A percentile compares a stretch with the other conserved stretches of the same genome.
Conservation (phyloP, 805 yeast genomes). For the Hanseniaspora nectarophila region DNA sequence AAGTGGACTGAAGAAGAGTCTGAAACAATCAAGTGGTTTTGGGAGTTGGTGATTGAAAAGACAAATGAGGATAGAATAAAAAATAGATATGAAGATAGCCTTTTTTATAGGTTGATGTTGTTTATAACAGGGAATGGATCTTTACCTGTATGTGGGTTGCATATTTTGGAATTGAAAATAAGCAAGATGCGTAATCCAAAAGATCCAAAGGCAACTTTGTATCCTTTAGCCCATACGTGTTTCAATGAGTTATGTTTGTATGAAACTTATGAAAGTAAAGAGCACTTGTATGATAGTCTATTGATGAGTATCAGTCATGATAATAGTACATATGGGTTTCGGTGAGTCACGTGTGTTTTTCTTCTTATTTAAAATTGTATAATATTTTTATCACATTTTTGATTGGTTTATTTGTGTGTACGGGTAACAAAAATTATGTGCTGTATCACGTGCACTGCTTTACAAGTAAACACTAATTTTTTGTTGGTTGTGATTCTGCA, state of each 20-base stretch:
- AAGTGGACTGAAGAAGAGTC: slow-evolving; percentile 20
- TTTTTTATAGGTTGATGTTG: slow-evolving; percentile 36
- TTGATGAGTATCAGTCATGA: slow-evolving; percentile 53
- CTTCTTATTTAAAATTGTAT: too few relatives aligned
- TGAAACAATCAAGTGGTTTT: slow-evolving; percentile 61
- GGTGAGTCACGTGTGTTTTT: slow-evolving; percentile 24
- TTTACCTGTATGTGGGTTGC: slow-evolving; percentile 84
- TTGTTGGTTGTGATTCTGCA: too few relatives aligned
- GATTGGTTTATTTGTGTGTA: neutral
- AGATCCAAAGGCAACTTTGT: slow-evolving; percentile 29
- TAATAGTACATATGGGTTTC: slow-evolving; percentile 78
- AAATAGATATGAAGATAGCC: neutral
- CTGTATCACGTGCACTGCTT: too few relatives aligned
- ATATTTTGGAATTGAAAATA: slow-evolving; percentile 62
- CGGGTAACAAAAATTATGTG: too few relatives aligned
- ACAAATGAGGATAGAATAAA: slow-evolving; percentile 36
- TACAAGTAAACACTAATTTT: too few relatives aligned
- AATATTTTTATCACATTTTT: too few relatives aligned
- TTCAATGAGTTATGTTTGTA: slow-evolving; percentile 78
- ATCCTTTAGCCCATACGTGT: slow-evolving; percentile 89
- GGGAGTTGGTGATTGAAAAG: slow-evolving; percentile 57
- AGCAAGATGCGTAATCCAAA: slow-evolving; percentile 34
- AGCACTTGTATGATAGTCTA: slow-evolving; percentile 48
- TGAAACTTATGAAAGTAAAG: slow-evolving; percentile 41
- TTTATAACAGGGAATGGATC: slow-evolving; percentile 88